Percentiles rank a stretch among this genome's conserved stretches.
Conservation (phyloP, 495 filamentous ascomycete species). For the Neurospora africana region DNA sequence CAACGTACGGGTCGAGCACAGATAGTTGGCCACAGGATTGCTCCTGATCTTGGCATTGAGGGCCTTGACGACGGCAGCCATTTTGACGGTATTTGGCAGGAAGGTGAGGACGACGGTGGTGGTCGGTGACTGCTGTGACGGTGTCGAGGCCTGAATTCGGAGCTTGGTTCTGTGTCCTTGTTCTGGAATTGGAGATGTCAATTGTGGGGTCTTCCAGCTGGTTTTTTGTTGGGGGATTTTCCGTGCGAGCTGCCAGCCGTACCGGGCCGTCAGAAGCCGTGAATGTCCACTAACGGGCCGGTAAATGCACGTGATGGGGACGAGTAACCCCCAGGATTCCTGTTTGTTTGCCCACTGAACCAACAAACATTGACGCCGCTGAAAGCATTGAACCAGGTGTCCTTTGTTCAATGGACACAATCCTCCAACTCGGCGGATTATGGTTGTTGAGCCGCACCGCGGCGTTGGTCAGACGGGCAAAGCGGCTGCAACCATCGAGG, state of each 20-base stretch:
- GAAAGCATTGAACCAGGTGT: neutral
- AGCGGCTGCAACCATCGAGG: neutral
- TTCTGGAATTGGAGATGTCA: neutral
- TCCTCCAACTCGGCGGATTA: neutral
- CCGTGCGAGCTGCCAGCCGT: neutral
- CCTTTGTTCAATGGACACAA: neutral
- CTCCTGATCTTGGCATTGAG: constrained; percentile 89
- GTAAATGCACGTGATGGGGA: neutral
- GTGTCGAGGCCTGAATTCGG: neutral
- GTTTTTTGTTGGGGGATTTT: neutral
- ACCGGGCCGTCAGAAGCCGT: neutral
- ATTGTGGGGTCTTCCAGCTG: neutral
- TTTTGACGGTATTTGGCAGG: constrained; percentile 19
- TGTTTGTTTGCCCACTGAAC: neutral
- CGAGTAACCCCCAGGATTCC: too few species aligned
- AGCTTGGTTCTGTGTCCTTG: neutral
- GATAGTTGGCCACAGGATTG: constrained; percentile 71
- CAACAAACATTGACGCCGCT: neutral
- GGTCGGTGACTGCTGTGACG: neutral
- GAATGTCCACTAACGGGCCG: neutral
- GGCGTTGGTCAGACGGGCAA: neutral
- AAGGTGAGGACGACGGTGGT: neutral
- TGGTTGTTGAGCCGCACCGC: neutral
- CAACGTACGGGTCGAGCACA: constrained; percentile 90
- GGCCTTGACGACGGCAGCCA: constrained; percentile 81